These are phyloP conservation scores for Boletus subluridellus DNA, from an alignment of 1,284 basidiomycete species.

Conservation along the genomic window DNA sequence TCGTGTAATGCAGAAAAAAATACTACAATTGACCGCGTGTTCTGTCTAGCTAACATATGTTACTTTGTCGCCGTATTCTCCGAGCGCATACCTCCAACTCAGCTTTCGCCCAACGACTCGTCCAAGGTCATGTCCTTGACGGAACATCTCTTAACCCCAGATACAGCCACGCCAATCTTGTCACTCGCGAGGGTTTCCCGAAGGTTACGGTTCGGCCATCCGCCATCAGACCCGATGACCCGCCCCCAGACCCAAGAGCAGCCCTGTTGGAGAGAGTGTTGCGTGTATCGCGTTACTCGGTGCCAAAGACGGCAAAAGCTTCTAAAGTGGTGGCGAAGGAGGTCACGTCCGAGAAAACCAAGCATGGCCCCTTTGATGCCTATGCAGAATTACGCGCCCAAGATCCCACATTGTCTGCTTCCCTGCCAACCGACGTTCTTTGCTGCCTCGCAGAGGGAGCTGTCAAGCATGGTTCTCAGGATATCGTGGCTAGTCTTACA, in stretches of 20 bases:
- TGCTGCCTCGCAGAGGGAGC: conserved; percentile 30
- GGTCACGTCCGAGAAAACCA: conserved; percentile 12
- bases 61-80: conserved; percentile 50
- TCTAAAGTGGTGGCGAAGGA: conserved; percentile 10
- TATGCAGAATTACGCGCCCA: conserved; percentile 28
- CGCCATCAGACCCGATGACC: not conserved
- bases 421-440: conserved; percentile 29
- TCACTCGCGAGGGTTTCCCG: conserved; percentile 14
- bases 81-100: conserved; percentile 37
- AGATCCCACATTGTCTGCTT: conserved; percentile 22
- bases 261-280: conserved; percentile 29
- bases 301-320: conserved; percentile 20
- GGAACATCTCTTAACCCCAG: conserved; percentile 23
- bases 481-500: conserved; percentile 34
- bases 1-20: not conserved
- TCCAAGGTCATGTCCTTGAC: conserved; percentile 25
- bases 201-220: conserved; percentile 6
- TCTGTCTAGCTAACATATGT: conserved; percentile 53
- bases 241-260: conserved; percentile 6
- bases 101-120: conserved; percentile 22
- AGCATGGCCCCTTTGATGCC: conserved; percentile 29
- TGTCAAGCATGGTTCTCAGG: conserved; percentile 31
- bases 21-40: not conserved
- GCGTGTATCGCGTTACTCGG: conserved; percentile 29
- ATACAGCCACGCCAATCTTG: conserved; percentile 23